phyloP scores from a whole-genome alignment of 305 asterid genomes.

The Solanum hybrid region DNA sequence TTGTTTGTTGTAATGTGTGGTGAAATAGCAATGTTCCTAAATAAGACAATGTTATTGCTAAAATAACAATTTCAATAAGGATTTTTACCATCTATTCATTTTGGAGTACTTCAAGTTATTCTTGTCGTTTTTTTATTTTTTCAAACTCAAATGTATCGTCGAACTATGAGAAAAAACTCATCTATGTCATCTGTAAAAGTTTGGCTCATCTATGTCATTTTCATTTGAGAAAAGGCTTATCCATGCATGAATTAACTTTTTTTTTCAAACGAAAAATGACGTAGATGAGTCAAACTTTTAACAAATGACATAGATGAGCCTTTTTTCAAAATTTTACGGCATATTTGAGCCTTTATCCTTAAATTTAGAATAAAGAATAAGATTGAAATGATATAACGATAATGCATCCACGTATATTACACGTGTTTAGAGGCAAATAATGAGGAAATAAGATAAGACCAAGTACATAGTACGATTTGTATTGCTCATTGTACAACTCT shows the following conservation, averaged over 20 bases:
- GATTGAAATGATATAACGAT: not conserved
- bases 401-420: not conserved
- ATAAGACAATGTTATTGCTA: not conserved
- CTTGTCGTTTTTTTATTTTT: not conserved
- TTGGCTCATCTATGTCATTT: too few species aligned
- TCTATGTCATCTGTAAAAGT: not conserved
- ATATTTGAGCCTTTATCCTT: not conserved
- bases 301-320: rapidly evolving
- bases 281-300: too few species aligned
- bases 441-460: not conserved
- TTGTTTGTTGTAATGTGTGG: not conserved
- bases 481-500: not conserved
- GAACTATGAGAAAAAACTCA: not conserved
- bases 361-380: too few species aligned
- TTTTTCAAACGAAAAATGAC: too few species aligned
- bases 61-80: not conserved
- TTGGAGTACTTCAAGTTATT: not conserved
- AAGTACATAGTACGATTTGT: not conserved
- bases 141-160: too few species aligned
- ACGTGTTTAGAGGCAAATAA: not conserved
- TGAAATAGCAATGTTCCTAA: not conserved
- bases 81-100: not conserved
- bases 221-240: too few species aligned
- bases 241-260: not conserved
- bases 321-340: too few species aligned